Evolutionary conservation across 495 filamentous ascomycete genomes (phyloP).

Genomic region (Xylaria sp.): DNA sequence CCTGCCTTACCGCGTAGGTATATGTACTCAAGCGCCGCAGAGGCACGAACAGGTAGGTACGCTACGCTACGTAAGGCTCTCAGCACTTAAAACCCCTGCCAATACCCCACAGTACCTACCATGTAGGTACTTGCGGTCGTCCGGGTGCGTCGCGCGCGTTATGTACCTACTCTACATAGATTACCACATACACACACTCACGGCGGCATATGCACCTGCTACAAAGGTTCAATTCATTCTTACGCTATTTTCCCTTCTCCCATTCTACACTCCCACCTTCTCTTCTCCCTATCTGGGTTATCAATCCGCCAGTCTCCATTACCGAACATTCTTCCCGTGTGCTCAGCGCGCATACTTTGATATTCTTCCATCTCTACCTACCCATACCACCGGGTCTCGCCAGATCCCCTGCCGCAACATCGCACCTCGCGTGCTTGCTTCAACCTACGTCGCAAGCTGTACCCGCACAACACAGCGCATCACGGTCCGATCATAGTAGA

Average conservation of each 20-base stretch:
- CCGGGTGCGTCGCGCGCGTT: background rate
- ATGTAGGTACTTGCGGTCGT: background rate
- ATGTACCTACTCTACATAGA: too few species aligned
- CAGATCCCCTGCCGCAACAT: background rate
- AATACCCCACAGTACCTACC: background rate
- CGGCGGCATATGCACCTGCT: background rate
- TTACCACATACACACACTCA: background rate
- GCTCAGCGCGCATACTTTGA: background rate
- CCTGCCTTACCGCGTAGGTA: too few species aligned
- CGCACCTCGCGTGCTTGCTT: slow-evolving; percentile 5
- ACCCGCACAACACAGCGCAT: background rate
- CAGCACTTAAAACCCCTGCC: slow-evolving; percentile 9
- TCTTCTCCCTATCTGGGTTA: background rate
- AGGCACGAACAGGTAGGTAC: background rate
- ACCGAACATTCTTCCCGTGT: background rate
- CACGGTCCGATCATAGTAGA: background rate
- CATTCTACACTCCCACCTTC: background rate
- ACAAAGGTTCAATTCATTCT: background rate
- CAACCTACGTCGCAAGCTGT: background rate
- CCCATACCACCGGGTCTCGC: background rate
- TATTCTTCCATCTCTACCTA: background rate
- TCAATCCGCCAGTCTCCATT: background rate
- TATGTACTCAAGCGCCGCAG: too few species aligned
- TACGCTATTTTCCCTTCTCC: too few species aligned
- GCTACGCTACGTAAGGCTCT: too few species aligned